Base-by-base conservation (phyloP, 306 rosid genomes). In the Nissolia schottii region DNA sequence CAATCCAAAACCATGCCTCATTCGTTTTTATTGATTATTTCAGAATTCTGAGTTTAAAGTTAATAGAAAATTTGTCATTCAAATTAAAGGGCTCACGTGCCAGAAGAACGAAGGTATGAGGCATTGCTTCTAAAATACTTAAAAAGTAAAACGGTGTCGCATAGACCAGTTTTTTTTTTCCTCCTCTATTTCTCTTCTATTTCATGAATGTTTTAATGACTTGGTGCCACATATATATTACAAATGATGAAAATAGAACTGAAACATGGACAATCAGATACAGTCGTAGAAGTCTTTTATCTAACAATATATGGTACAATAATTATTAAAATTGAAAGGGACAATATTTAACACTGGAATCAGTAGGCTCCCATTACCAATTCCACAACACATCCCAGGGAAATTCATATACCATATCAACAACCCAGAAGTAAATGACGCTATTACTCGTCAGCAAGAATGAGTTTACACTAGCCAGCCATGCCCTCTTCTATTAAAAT, bases 361-460 rank as follows among this genome's bases (percentile, higher is more conserved):
- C 64, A 41, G 59, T 14, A 59, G 60, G 50, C 45, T 71, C 63
- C 60, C 62, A 7, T 23, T 49, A 64, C 80, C 32, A 43, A 71
- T 78, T 59, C 67, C 73, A 71, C 48, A 61, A 63, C 27, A 64
- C n/a, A 28, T 64, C 58, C 75, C 41, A 75, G 37, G 12, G 31
- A 46, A 78, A 68, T 58, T 50, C 81, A 70, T 69, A 72, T 40
- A 69, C 67, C 50, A 73, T 57, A 78, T 74, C 70, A 74, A 50
- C 79, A 83, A 83, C 79, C 55, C 78, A 76, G 63, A 48, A 62
- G 77, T 28, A 69, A 71, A 61, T 67, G 71, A 56, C 57, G 67
- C 70, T 59, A 50, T 45, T 19, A 49, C 57, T 63, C 70, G 81
- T 83, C 70, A 43, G 84, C 50, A 76, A 60, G 77, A 79, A 79